A percentile compares a stretch with the other conserved stretches of the same genome.
Conservation (phyloP, 495 filamentous ascomycete genomes). For the Oidiodendron maius region DNA sequence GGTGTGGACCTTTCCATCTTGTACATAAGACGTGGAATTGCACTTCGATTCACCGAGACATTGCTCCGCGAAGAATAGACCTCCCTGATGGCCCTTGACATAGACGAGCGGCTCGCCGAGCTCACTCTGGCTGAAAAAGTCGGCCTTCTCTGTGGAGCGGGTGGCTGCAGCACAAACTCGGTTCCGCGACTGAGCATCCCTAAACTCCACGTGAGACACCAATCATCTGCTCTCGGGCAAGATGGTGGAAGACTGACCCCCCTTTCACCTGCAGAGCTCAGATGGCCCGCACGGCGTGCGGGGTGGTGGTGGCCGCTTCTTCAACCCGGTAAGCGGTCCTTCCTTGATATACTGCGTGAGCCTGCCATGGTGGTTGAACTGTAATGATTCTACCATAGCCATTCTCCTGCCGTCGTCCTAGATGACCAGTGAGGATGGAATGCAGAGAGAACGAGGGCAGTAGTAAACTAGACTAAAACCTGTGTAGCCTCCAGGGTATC, state of each 20-base stretch:
- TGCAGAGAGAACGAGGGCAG: too few species aligned
- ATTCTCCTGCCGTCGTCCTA: neutral
- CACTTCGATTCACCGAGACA: too few species aligned
- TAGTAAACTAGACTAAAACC: too few species aligned
- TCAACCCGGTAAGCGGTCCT: too few species aligned
- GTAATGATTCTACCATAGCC: neutral
- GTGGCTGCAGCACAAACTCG: neutral
- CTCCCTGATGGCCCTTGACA: too few species aligned
- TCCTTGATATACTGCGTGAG: too few species aligned
- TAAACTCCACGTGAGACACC: neutral
- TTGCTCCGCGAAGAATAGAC: too few species aligned
- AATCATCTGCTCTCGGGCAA: neutral
- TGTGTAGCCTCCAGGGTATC: too few species aligned
- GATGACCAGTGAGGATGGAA: too few species aligned
- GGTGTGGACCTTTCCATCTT: too few species aligned
- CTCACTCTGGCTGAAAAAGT: conserved; percentile 6
- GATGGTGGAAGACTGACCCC: neutral
- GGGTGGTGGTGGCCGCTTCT: neutral
- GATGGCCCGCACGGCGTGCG: conserved; percentile 7
- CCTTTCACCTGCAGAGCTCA: neutral
- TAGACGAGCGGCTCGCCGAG: conserved; percentile 6
- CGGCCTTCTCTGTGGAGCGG: neutral
- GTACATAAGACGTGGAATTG: too few species aligned
- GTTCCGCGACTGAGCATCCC: neutral
- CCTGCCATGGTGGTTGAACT: too few species aligned